Conservation (phyloP, 1,284 basidiomycete species). For the Phellinidium pouzarii region DNA sequence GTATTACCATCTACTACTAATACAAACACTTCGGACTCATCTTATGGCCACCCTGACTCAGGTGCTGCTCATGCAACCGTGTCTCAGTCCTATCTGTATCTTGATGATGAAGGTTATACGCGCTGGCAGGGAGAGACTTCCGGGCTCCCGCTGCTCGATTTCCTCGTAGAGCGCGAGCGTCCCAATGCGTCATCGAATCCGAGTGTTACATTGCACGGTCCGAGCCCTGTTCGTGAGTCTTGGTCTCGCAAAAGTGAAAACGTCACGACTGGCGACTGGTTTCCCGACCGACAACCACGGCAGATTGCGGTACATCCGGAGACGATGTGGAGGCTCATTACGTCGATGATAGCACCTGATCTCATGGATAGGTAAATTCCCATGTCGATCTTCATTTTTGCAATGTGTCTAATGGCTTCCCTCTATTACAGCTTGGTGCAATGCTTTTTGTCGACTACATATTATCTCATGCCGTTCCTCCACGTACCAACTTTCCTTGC, state of each 20-base stretch:
- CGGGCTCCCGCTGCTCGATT: constrained; percentile 77
- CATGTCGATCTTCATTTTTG: constrained; percentile 11
- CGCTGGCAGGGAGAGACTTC: constrained; percentile 88
- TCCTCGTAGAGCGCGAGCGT: constrained; percentile 57
- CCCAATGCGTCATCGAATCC: constrained; percentile 22
- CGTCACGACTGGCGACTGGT: constrained; percentile 47
- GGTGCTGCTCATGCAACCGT: constrained; percentile 50
- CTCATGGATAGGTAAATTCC: constrained; percentile 76
- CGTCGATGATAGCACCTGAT: constrained; percentile 73
- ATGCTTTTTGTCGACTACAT: constrained; percentile 83
- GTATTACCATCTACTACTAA: constrained; percentile 29
- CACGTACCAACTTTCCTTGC: constrained; percentile 84
- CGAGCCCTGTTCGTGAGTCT: constrained; percentile 22
- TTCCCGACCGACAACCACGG: constrained; percentile 68
- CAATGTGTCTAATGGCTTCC: constrained; percentile 18
- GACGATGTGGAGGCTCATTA: constrained; percentile 66
- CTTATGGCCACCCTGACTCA: constrained; percentile 34
- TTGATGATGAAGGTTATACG: constrained; percentile 77
- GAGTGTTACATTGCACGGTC: constrained; percentile 24
- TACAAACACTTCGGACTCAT: constrained; percentile 12
- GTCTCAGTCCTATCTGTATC: constrained; percentile 71
- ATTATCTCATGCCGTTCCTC: constrained; percentile 84
- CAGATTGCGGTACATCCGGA: constrained; percentile 76
- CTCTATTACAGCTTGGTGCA: constrained; percentile 54
- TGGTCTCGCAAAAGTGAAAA: constrained; percentile 28